Base-by-base conservation (phyloP, 371 early-diverging fungal species). In the Blakeslea trispora region DNA sequence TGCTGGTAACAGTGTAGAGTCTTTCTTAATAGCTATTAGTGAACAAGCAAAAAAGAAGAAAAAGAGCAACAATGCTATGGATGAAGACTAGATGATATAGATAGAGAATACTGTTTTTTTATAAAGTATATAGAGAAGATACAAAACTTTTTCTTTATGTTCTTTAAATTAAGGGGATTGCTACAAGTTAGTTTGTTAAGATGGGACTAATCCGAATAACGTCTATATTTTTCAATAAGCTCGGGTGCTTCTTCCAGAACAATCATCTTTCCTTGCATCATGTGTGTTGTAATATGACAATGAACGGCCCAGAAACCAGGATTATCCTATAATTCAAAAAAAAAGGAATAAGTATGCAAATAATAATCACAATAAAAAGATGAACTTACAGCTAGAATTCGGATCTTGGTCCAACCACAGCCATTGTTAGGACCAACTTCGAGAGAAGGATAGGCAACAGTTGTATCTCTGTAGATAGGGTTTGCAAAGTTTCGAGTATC, bases 1-100 rank as follows among this genome's bases (percentile, higher is more conserved):
- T 52, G 84, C 87, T 10, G 82, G 85, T 23, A 77, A 78, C 57
- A 82, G 81, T 66, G 89, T 88, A 0, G 85, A 81, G 32, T 82
- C 82, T 0, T 88, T 89, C 53, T 64, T 89, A 55, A 61, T 61
- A 6, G 86, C 88, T 9, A 77, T 89, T 52, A 74, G 79, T 50
- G 74, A 75, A 47, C 84, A 88, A 69, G 83, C 72, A 14, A 74
- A 75, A 41, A 59, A 66, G n/a, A 40, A 54, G 14, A 47, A 18
- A 13, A 15, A 52, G 18, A 48, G 59, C 3, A 53, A 34, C 8
- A 60, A 71, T 47, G 48, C 52, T 10, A 71, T 71, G 71, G 69
- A 69, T 22, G 55, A 57, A 37, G 35, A 57, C 24, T 45, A 65
- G 41, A 42, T 40, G 13, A 22, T 31, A 11, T 19, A 35, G 21